phyloP scores from a whole-genome alignment of 1,284 basidiomycete species.

The Porphyrellus sp. region DNA sequence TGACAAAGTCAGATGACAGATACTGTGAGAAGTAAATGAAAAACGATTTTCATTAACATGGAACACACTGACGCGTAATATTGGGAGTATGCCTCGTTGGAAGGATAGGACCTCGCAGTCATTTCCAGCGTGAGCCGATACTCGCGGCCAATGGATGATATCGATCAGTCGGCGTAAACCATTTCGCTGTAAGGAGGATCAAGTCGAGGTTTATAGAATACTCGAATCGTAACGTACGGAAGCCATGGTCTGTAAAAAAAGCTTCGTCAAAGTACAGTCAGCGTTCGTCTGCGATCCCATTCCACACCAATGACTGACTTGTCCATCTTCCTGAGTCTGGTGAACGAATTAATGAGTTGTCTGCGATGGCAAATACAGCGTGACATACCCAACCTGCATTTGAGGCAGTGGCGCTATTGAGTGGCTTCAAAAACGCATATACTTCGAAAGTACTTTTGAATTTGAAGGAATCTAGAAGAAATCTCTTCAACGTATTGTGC shows the following conservation, averaged over 20 bases:
- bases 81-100: conserved; percentile 54
- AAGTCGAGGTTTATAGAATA: background rate
- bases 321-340: conserved; percentile 52
- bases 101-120: conserved; percentile 49
- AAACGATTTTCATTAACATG: background rate
- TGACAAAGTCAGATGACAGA: conserved; percentile 58
- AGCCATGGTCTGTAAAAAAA: conserved; percentile 44
- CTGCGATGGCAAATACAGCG: background rate
- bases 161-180: conserved; percentile 50
- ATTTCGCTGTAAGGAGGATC: conserved; percentile 41
- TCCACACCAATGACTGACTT: conserved; percentile 42
- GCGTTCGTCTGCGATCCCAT: background rate
- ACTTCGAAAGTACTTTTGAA: conserved; percentile 44
- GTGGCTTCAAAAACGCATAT: conserved; percentile 47
- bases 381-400: conserved; percentile 53
- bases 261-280: conserved; percentile 26
- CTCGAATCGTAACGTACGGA: conserved; percentile 31
- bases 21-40: conserved; percentile 41
- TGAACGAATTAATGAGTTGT: background rate
- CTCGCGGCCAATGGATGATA: conserved; percentile 47
- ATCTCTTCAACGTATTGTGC: conserved; percentile 48
- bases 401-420: conserved; percentile 47
- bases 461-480: conserved; percentile 42
- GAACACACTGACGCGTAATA: conserved; percentile 48
- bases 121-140: conserved; percentile 40